Evolutionary conservation across 2,329 filamentous ascomycete genomes (phyloP), one percentile per base, ranked within the genome.

Genomic region (Penicillium sp.): DNA sequence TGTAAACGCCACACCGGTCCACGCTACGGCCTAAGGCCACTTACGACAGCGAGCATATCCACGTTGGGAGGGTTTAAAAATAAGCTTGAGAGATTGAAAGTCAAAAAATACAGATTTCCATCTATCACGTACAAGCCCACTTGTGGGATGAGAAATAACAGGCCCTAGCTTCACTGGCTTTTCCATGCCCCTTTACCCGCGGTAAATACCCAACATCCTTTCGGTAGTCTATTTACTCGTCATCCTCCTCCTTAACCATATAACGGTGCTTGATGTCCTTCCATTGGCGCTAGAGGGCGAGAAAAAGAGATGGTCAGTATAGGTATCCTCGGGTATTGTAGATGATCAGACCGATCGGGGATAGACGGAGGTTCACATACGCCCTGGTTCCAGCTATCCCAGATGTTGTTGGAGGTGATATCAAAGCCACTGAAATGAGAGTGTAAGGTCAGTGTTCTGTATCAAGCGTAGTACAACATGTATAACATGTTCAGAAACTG

Each of bases 221-320:
- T 42, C 38, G 29, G 41, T 18, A 29, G 30, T 44, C 38, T 16
- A 51, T 67, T 68, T 72, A 70, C 60, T 74, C 69, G 39, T 75
- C 77, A 56, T 87, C 86, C 61, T 87, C 84, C 62, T 89, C 69
- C 56, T 81, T 81, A 78, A 89, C 78, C 69, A 96, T 76, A 77
- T 96, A 99, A 78, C 84, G 87, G 76, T 87, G 80, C 80, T 95
- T 93, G 81, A 99, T 97, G 76, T 99, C 94, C 84, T 97, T 97
- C 94, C 94, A 97, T 95, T 97, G 93, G 71, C 93, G 91, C 93
- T 97, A 71, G 67, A 55, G 10, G 14, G 36, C 42, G 47, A 47
- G 19, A 51, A 8, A 51, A 19, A 51, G 9, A 51, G 27, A 34
- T 18, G 19, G 59, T 65, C 54, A 65, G 61, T 39, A n/a, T 56